These are phyloP conservation scores for Microstroma glucosiphilum DNA, from an alignment of 1,284 basidiomycete species.

Conservation along the genomic window DNA sequence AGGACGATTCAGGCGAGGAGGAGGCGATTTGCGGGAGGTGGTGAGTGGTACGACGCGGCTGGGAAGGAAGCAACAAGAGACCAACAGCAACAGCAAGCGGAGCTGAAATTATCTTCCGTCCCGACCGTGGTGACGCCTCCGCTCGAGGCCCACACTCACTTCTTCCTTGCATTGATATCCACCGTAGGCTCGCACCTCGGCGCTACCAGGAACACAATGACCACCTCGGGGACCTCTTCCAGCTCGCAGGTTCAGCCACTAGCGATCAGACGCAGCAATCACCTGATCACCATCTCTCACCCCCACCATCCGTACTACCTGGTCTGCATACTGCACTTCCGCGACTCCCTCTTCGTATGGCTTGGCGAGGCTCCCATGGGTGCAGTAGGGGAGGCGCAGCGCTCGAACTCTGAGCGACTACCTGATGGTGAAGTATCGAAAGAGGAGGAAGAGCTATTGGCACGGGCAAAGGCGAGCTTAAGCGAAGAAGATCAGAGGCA, in stretches of 20 bases:
- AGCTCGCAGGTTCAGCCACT: neutral
- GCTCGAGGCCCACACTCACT: too few relatives aligned
- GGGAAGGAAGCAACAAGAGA: too few relatives aligned
- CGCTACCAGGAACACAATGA: neutral
- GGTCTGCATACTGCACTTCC: neutral
- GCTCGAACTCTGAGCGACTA: neutral
- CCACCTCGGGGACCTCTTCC: neutral
- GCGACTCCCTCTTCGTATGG: conserved; percentile 8
- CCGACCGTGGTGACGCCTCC: too few relatives aligned
- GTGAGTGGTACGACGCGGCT: too few relatives aligned
- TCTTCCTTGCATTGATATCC: too few relatives aligned
- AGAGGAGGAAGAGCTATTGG: neutral
- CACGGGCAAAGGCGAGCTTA: neutral
- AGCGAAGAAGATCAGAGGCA: conserved; percentile 3
- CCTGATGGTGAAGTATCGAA: neutral
- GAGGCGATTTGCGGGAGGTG: too few relatives aligned
- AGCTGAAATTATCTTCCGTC: too few relatives aligned
- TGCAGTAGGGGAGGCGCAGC: neutral
- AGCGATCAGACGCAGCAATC: neutral
- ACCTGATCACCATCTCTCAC: neutral
- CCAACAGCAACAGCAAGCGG: too few relatives aligned
- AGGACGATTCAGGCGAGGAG: too few relatives aligned
- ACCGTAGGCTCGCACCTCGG: too few relatives aligned
- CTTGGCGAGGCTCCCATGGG: neutral
- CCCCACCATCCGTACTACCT: neutral